Percentiles rank a stretch among this genome's conserved stretches.
Conservation (phyloP, 345 rosid species). For the Gossypium ekmanianum region DNA sequence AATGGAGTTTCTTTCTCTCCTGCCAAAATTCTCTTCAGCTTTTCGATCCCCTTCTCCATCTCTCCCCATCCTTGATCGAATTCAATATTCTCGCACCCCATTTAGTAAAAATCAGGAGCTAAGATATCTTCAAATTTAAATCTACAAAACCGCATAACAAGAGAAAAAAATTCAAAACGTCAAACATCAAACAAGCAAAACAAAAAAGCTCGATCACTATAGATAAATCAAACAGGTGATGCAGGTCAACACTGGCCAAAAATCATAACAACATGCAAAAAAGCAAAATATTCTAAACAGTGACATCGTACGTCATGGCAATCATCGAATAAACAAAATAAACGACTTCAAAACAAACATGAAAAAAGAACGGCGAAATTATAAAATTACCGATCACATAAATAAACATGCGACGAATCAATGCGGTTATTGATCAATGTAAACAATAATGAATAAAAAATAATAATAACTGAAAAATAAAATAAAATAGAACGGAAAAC, state of each 20-base stretch:
- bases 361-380: background rate
- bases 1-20: constrained; percentile 53
- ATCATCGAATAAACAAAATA: background rate
- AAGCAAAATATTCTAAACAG: background rate
- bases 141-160: constrained; percentile 7
- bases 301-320: background rate
- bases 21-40: constrained; percentile 76
- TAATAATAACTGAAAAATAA: too few relatives aligned
- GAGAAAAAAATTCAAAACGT: background rate
- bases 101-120: constrained; percentile 19
- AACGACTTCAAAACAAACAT: background rate
- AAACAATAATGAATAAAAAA: too few relatives aligned
- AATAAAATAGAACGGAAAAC: too few relatives aligned
- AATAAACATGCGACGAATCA: too few relatives aligned
- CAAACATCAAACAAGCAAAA: background rate
- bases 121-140: constrained; percentile 8
- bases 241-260: background rate
- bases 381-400: too few relatives aligned
- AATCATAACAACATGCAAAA: background rate
- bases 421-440: too few relatives aligned
- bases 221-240: background rate
- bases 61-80: constrained; percentile 81
- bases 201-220: background rate
- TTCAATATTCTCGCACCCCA: constrained; percentile 59
- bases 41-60: constrained; percentile 71